A percentile compares a stretch with the other conserved stretches of the same genome.
phyloP scores from a whole-genome alignment of 768 basidiomycete genomes.

The Mrakia frigida region DNA sequence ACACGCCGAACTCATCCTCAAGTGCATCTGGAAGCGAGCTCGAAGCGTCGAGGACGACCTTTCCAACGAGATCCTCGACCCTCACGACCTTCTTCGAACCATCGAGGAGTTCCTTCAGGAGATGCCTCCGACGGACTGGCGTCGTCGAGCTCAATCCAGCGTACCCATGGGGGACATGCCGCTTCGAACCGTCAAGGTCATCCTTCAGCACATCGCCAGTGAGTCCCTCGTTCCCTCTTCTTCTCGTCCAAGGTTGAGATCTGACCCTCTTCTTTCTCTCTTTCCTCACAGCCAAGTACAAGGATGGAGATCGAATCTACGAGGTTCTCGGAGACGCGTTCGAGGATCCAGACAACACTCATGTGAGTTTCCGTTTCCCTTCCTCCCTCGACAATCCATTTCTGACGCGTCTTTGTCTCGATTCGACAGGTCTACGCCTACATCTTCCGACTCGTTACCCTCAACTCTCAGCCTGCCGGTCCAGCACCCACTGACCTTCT shows the following conservation, averaged over 20 bases:
- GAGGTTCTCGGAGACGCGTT: conserved; percentile 84
- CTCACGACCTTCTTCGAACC: conserved; percentile 81
- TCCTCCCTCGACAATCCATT: conserved; percentile 11
- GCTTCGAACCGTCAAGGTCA: conserved; percentile 91
- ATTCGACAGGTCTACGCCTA: conserved; percentile 60
- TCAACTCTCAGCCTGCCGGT: not conserved
- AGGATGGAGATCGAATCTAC: conserved; percentile 67
- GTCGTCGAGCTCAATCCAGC: conserved; percentile 79
- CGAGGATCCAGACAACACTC: conserved; percentile 54
- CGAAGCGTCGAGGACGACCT: conserved; percentile 90
- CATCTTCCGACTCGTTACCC: conserved; percentile 66
- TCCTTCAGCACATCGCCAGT: conserved; percentile 96
- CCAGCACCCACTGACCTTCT: not conserved
- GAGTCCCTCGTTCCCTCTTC: conserved; percentile 44
- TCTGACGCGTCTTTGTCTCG: not conserved
- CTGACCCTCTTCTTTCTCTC: conserved; percentile 4
- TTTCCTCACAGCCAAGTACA: conserved; percentile 60
- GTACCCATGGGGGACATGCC: conserved; percentile 98
- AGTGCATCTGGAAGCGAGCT: conserved; percentile 97
- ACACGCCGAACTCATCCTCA: conserved; percentile 85
- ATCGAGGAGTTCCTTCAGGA: conserved; percentile 91
- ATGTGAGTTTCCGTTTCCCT: conserved; percentile 8
- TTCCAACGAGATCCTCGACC: conserved; percentile 68
- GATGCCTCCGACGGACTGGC: conserved; percentile 93
- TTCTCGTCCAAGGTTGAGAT: conserved; percentile 32